Evolutionary conservation across 225 moss, liverwort and hornwort genomes (phyloP).

Genomic region (Takakia lepidozioides): DNA sequence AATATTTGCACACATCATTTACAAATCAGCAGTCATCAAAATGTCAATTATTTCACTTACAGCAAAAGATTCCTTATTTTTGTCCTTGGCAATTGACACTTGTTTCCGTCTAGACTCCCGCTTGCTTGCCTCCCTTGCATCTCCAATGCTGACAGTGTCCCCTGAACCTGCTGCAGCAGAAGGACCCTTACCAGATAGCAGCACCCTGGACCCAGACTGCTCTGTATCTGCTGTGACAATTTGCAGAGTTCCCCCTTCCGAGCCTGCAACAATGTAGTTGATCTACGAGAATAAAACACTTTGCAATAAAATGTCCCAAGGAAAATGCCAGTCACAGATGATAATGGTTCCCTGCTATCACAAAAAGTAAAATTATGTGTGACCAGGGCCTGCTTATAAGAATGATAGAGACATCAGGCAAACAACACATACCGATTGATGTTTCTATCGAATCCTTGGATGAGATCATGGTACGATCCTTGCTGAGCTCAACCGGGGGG

Average conservation of each 20-base stretch:
- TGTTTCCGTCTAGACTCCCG: constrained; percentile 57
- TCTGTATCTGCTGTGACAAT: constrained; percentile 31
- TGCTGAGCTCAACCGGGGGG: constrained; percentile 39
- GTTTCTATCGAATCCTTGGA: constrained; percentile 36
- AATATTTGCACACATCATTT: no score
- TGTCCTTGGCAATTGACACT: constrained; percentile 48
- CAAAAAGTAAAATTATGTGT: no score
- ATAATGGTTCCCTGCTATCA: no score
- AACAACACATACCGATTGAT: constrained; percentile 17
- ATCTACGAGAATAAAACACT: no score
- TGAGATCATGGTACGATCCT: constrained; percentile 33
- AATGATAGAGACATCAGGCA: neutral
- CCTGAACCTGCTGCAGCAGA: constrained; percentile 11
- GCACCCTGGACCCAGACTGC: constrained; percentile 13
- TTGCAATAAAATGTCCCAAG: no score
- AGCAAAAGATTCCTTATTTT: constrained; percentile 46
- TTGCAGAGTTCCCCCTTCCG: constrained; percentile 12
- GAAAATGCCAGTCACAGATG: no score
- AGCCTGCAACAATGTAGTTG: neutral
- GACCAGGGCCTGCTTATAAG: no score
- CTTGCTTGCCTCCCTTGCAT: constrained; percentile 47
- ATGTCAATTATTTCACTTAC: constrained; percentile 28
- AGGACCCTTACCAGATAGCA: constrained; percentile 21
- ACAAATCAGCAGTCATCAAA: no score
- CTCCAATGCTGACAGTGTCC: constrained; percentile 28